A percentile compares a stretch with the other conserved stretches of the same genome.
Evolutionary conservation across 108 stramenopile species (phyloP).

Genomic region (Pelagomonas calceolata): DNA sequence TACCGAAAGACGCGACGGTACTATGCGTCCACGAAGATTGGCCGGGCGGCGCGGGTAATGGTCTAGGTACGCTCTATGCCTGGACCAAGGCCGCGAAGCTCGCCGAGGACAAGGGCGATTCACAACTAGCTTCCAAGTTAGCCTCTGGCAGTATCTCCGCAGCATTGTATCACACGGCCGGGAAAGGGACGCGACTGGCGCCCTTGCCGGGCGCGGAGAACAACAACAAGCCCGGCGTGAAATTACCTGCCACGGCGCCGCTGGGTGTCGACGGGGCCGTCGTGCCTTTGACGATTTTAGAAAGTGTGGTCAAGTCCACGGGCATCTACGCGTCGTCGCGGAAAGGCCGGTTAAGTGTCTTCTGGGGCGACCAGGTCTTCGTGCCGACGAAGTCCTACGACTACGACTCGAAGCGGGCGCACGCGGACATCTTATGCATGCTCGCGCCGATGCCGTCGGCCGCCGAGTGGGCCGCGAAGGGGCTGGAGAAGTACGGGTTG

Average conservation of each 20-base stretch:
- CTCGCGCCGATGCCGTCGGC: slow-evolving; percentile 76
- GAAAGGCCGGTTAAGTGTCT: slow-evolving; percentile 81
- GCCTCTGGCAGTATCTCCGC: slow-evolving; percentile 53
- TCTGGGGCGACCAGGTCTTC: slow-evolving; percentile 97
- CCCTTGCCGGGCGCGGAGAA: slow-evolving; percentile 93
- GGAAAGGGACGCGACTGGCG: slow-evolving; percentile 90
- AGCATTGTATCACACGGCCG: slow-evolving; percentile 91
- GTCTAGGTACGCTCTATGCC: slow-evolving; percentile 85
- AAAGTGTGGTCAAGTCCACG: slow-evolving; percentile 92
- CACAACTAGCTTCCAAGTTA: slow-evolving; percentile 49
- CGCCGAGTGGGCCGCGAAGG: slow-evolving; percentile 76
- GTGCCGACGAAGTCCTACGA: slow-evolving; percentile 62
- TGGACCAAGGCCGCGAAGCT: slow-evolving; percentile 71
- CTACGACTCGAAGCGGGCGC: slow-evolving; percentile 67
- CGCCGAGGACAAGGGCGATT: slow-evolving; percentile 49
- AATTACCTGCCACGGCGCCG: slow-evolving; percentile 19
- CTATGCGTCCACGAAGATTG: slow-evolving; percentile 91
- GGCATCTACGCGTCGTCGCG: slow-evolving; percentile 87
- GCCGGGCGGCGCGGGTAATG: slow-evolving; percentile 88
- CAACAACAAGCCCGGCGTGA: slow-evolving; percentile 98
- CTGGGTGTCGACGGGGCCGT: slow-evolving; percentile 2
- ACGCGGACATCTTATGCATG: slow-evolving; percentile 93
- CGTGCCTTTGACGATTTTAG: slow-evolving; percentile 81
- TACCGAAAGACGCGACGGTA: slow-evolving; percentile 30
- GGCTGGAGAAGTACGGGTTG: slow-evolving; percentile 93